A percentile compares a stretch with the other conserved stretches of the same genome.
Conservation (phyloP, 129 eudicot species). For the Escallonia rubra region DNA sequence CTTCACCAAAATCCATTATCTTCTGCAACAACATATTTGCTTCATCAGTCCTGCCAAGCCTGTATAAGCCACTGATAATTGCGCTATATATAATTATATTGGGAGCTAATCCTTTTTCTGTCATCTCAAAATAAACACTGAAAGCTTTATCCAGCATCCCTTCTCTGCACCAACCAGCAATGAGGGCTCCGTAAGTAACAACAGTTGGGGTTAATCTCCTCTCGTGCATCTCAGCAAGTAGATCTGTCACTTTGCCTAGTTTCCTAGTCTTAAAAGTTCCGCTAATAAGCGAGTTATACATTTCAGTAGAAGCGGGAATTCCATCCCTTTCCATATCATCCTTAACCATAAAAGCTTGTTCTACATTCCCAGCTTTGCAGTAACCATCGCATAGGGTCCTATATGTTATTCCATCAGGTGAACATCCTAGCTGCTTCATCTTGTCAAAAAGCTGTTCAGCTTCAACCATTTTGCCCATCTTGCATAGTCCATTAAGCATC, state of each 20-base stretch:
- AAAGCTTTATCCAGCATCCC: conserved; percentile 65
- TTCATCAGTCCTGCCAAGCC: conserved; percentile 49
- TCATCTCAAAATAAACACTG: conserved; percentile 58
- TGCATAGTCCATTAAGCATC: conserved; percentile 79
- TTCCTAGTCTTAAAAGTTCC: conserved; percentile 55
- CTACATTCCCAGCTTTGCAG: conserved; percentile 57
- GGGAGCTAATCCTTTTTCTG: conserved; percentile 54
- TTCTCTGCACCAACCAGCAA: conserved; percentile 75
- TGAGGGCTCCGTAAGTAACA: conserved; percentile 78
- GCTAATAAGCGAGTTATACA: conserved; percentile 62
- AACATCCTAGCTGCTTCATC: conserved; percentile 56
- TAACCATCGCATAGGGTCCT: conserved; percentile 82
- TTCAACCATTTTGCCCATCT: conserved; percentile 66
- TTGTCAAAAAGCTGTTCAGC: conserved; percentile 57
- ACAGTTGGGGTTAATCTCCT: conserved; percentile 41
- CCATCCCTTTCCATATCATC: conserved; percentile 42
- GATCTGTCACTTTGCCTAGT: conserved; percentile 21
- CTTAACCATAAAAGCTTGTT: conserved; percentile 56
- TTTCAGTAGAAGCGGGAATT: conserved; percentile 45
- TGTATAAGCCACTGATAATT: conserved; percentile 57
- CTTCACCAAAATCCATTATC: conserved; percentile 48
- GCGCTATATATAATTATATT: conserved; percentile 56
- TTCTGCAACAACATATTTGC: conserved; percentile 66
- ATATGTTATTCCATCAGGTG: conserved; percentile 66
- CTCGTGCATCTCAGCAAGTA: conserved; percentile 46